phyloP scores from a whole-genome alignment of 2,329 filamentous ascomycete species.

The Bretziella fagacearum region DNA sequence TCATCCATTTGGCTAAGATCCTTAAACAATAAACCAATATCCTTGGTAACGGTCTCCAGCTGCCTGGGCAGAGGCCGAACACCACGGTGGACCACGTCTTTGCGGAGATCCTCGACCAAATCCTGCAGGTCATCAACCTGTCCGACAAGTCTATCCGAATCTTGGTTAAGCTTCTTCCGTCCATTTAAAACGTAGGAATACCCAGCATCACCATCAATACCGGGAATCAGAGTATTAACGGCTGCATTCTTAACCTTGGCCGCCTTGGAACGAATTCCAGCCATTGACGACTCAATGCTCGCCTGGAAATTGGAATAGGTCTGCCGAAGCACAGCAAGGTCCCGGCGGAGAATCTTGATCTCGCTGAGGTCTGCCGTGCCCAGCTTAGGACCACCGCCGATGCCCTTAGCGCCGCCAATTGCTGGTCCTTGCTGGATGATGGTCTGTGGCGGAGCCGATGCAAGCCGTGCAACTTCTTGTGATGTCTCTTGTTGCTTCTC shows the following conservation, averaged over 20 bases:
- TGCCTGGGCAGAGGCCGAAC: constrained; percentile 82
- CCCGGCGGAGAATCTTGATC: constrained; percentile 65
- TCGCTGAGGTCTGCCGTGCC: constrained; percentile 53
- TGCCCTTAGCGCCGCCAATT: constrained; percentile 19
- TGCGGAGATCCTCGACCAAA: constrained; percentile 85
- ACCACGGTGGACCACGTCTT: constrained; percentile 86
- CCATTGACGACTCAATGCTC: constrained; percentile 79
- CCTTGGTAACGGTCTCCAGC: constrained; percentile 75
- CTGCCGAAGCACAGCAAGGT: constrained; percentile 80
- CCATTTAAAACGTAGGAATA: constrained; percentile 71
- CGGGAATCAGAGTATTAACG: constrained; percentile 51
- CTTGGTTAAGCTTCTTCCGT: constrained; percentile 70
- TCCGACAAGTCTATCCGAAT: constrained; percentile 78
- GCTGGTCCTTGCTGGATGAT: constrained; percentile 17
- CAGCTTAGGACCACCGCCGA: constrained; percentile 29
- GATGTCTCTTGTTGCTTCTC: constrained; percentile 80
- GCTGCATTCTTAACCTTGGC: constrained; percentile 61
- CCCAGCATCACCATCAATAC: constrained; percentile 60
- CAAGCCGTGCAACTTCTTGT: constrained; percentile 59
- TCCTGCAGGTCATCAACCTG: constrained; percentile 97
- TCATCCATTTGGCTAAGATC: constrained; percentile 92
- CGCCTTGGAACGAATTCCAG: constrained; percentile 64
- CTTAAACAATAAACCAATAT: constrained; percentile 63
- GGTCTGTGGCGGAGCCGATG: constrained; percentile 27
- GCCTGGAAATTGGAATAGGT: constrained; percentile 84